Evolutionary conservation across 1,139 yeast species (phyloP).

Genomic region (Protomyces gravidus): DNA sequence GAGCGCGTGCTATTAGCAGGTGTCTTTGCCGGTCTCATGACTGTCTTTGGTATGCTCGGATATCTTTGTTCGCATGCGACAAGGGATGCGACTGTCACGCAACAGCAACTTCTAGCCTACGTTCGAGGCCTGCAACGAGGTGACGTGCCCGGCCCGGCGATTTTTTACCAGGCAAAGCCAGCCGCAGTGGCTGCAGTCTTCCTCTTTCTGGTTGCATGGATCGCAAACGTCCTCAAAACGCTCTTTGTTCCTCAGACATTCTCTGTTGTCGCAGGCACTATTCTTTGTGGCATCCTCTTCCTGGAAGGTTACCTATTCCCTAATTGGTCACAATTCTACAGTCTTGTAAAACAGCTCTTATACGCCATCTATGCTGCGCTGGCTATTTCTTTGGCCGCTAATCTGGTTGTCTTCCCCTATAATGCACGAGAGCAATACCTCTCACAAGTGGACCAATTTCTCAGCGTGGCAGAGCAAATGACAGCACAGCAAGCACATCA

Average conservation of each 20-base stretch:
- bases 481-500: slow-evolving; percentile 15
- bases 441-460: slow-evolving; percentile 1
- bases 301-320: slow-evolving; percentile 19
- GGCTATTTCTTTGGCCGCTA: neutral
- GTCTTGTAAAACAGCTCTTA: slow-evolving; percentile 9
- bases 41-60: slow-evolving; percentile 19
- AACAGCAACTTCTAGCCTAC: neutral
- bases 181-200: slow-evolving; percentile 25
- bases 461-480: slow-evolving; percentile 13
- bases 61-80: slow-evolving; percentile 14
- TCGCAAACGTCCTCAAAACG: slow-evolving; percentile 16
- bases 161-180: slow-evolving; percentile 14
- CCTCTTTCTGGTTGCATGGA: slow-evolving; percentile 17
- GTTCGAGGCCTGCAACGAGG: slow-evolving; percentile 3
- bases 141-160: neutral
- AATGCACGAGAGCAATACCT: slow-evolving; percentile 22
- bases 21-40: neutral
- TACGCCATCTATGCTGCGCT: slow-evolving; percentile 14
- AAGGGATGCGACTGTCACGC: slow-evolving; percentile 1
- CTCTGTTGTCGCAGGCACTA: slow-evolving; percentile 2
- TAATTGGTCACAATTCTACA: slow-evolving; percentile 14
- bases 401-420: slow-evolving; percentile 16
- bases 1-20: slow-evolving; percentile 8
- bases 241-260: slow-evolving; percentile 11
- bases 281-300: slow-evolving; percentile 13